phyloP scores from a whole-genome alignment of 768 basidiomycete genomes.

The Porphyrellus cyaneotinctus region DNA sequence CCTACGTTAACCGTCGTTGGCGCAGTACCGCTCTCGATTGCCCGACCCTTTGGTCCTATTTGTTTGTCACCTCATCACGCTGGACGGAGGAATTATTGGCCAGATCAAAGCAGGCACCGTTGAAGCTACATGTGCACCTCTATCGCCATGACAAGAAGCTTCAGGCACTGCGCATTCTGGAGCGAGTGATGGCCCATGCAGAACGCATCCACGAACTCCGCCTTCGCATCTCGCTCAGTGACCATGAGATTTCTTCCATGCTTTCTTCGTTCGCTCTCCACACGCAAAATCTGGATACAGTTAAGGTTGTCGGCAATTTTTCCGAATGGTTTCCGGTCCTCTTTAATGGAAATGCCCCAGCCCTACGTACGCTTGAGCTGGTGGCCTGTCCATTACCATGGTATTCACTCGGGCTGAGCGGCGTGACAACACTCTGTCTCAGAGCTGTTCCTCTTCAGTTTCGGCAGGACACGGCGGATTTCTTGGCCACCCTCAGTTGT shows the following conservation, averaged over 20 bases:
- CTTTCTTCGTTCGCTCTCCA: neutral
- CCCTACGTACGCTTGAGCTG: neutral
- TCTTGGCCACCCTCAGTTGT: neutral
- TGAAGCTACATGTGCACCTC: neutral
- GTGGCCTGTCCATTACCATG: neutral
- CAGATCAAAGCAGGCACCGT: slow-evolving; percentile 39
- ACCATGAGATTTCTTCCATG: neutral
- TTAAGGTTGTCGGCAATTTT: too few relatives aligned
- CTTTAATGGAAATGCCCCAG: neutral
- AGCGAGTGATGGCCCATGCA: neutral
- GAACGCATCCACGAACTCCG: slow-evolving; percentile 1
- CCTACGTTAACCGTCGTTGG: slow-evolving; percentile 32
- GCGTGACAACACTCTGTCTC: neutral
- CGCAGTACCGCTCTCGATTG: slow-evolving; percentile 39
- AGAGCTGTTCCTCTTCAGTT: neutral
- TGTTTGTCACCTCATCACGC: slow-evolving; percentile 28
- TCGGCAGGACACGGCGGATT: neutral
- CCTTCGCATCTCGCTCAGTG: neutral
- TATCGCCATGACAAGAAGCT: neutral
- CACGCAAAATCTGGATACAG: neutral
- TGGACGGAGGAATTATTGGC: slow-evolving; percentile 41
- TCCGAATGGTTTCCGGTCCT: too few relatives aligned
- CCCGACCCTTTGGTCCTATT: slow-evolving; percentile 37
- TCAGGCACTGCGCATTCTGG: neutral
- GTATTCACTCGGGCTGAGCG: neutral